Evolutionary conservation across 805 yeast genomes (phyloP), one percentile per base, ranked within the genome.

Genomic region (Diddensiella caesifluorescens): DNA sequence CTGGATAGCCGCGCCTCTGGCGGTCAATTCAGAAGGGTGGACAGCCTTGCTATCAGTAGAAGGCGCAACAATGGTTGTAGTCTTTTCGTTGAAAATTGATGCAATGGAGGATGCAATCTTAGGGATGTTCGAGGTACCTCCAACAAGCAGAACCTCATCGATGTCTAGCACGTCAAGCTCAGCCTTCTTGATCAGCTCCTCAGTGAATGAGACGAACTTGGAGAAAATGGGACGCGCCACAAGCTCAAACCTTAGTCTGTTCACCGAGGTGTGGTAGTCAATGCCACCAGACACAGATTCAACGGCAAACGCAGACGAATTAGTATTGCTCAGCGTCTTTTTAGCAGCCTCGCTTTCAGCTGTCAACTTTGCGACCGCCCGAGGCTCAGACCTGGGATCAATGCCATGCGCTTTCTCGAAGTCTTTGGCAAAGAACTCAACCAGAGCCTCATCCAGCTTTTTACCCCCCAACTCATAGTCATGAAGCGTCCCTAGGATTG

Each of bases 1-100:
- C 74, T 92, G 97, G 62, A 90, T 75, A 49, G 97, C 96, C 45
- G 96, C 94, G 68, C 98, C 98, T 60, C 94, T 81, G 51, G 95
- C 80, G 51, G 83, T 71, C 58, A 88, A 73, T 70, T 92, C 97
- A 59, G 85, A 80, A 47, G 98, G 97, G 67, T 85, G 77, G 48
- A 80, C 61, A 44, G 92, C 84, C 67, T 86, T 87, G 48, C 83
- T 54, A 62, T 85, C 90, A 20, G 54, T 39, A 26, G 82, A 68
- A 51, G 97, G 95, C 20, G 97, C 80, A 48, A 79, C 70, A 41
- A 89, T 74, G 40, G 69, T 74, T 42, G 87, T 80, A 36, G 81
- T 62, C 39, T 52, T 51, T 63, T 83, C 92, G 50, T 95, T 95
- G 78, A 90, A 90, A 39, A 87, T 57, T 44, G 74, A 70, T 51